Base-by-base conservation (phyloP, 495 filamentous ascomycete species). In the Aspergillus sparsus region DNA sequence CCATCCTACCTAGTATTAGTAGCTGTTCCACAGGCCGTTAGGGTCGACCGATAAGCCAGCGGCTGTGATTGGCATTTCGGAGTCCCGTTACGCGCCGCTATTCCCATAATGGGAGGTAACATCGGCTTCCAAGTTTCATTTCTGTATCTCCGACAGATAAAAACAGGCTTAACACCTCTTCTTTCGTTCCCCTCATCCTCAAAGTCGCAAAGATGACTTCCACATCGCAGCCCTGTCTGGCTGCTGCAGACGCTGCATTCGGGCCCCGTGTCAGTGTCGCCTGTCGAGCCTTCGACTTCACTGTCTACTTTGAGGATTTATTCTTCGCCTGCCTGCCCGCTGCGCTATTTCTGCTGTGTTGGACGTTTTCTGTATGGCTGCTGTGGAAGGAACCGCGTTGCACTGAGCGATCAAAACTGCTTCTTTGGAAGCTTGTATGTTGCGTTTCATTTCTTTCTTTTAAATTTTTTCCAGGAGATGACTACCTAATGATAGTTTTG, bases 221-320 rank as follows among this genome's bases (percentile, higher is more conserved):
- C 7, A 12, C 5, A 5, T 11, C 39, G 39, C 12, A 1, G 6
- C 5, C 39, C 39, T 42, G 39, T 42, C 12, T 15, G 9, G 39
- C 31, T 15, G 7, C 32, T n/a, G 49, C 13, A 33, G 57, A 60
- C n/a, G 18, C 11, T 18, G 16, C 42, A n/a, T 53, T 60, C 42
- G 57, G 57, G 7, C 57, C 57, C n/a, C 37, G 49, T 18, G 49
- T 60, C 37, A 42, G 21, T 35, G 15, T 18, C 27, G 50, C 37
- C 10, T 60, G 57, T 45, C 57, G 57, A 6, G 13, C 57, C 0
- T 60, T 60, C 39, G 57, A 60, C 49, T 60, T 60, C 35, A 60
- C 49, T 13, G 13, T 60, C 6, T n/a, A 32, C 7, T 60, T 53
- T 18, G 57, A 60, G 41, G 57, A 60, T 21, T 11, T 45, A 32